phyloP scores from a whole-genome alignment of 768 basidiomycete genomes.

The Pisolithus tinctorius region DNA sequence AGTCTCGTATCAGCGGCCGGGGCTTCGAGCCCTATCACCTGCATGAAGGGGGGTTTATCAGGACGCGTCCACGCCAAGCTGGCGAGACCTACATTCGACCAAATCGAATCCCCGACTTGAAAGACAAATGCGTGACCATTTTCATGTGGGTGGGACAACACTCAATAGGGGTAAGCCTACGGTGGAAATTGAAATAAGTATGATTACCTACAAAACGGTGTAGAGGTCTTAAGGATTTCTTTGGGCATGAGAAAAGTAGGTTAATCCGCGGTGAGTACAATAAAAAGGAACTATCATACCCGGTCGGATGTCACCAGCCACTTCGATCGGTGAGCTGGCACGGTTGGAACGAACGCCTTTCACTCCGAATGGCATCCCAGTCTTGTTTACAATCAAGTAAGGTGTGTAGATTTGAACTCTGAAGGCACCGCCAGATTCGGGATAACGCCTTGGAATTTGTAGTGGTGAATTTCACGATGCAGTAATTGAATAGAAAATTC shows the following conservation, averaged over 20 bases:
- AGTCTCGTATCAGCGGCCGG: conserved; percentile 86
- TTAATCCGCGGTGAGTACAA: conserved; percentile 8
- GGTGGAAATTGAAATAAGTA: conserved; percentile 1
- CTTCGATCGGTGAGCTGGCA: conserved; percentile 60
- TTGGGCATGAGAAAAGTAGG: conserved; percentile 4
- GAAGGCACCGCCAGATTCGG: conserved; percentile 91
- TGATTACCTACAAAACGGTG: conserved; percentile 70
- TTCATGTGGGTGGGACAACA: conserved; percentile 79
- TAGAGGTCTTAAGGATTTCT: conserved; percentile 47
- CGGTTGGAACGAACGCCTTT: conserved; percentile 58
- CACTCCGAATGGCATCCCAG: conserved; percentile 73
- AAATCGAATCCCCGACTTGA: conserved; percentile 71
- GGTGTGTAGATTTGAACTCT: conserved; percentile 93
- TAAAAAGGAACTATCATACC: conserved; percentile 33
- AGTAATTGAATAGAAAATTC: conserved; percentile 22
- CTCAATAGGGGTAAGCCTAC: conserved; percentile 32
- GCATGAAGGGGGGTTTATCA: conserved; percentile 4
- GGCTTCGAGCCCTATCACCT: conserved; percentile 88
- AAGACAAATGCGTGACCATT: conserved; percentile 81
- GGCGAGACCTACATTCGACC: conserved; percentile 67
- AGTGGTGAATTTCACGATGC: not conserved
- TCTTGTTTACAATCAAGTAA: conserved; percentile 89
- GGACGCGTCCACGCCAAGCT: not conserved
- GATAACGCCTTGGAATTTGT: conserved; percentile 48
- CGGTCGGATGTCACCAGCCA: conserved; percentile 71